Percentiles rank a stretch among this genome's conserved stretches.
Evolutionary conservation across 768 basidiomycete species (phyloP).

Genomic region (Russula abietina): DNA sequence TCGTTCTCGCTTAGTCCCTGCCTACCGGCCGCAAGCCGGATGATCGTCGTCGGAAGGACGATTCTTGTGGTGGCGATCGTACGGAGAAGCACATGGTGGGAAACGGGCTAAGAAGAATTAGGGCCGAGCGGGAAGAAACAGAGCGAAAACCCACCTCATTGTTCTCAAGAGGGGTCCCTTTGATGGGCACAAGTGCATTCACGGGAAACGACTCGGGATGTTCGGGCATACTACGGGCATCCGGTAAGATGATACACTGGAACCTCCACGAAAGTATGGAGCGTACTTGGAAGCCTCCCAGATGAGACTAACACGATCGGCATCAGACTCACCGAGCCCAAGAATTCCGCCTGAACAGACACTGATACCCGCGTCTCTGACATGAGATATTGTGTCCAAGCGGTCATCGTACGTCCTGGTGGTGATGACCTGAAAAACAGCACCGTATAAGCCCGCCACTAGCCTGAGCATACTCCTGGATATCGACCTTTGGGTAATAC

Average conservation of each 20-base stretch:
- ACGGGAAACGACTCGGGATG: slow-evolving; percentile 99
- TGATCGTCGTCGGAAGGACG: slow-evolving; percentile 86
- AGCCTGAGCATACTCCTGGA: slow-evolving; percentile 5
- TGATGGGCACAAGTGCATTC: slow-evolving; percentile 93
- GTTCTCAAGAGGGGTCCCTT: slow-evolving; percentile 86
- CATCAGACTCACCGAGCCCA: slow-evolving; percentile 86
- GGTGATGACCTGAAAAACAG: slow-evolving; percentile 68
- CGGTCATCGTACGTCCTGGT: slow-evolving; percentile 93
- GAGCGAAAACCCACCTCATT: slow-evolving; percentile 59
- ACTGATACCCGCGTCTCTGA: slow-evolving; percentile 91
- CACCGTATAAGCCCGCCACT: slow-evolving; percentile 3
- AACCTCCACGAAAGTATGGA: slow-evolving; percentile 19
- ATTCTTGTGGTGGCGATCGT: slow-evolving; percentile 95
- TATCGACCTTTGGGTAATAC: slow-evolving; percentile 79
- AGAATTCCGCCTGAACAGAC: slow-evolving; percentile 97
- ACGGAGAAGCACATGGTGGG: slow-evolving; percentile 77
- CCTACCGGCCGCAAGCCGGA: slow-evolving; percentile 90
- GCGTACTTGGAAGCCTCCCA: slow-evolving; percentile 87
- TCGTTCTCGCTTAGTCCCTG: slow-evolving; percentile 85
- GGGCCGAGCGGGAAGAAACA: neutral
- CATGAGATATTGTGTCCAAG: slow-evolving; percentile 80
- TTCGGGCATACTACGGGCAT: slow-evolving; percentile 66
- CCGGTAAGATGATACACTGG: slow-evolving; percentile 1
- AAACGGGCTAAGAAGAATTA: slow-evolving; percentile 51
- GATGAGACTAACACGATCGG: slow-evolving; percentile 88